Evolutionary conservation across 2,329 filamentous ascomycete species (phyloP).

Genomic region (Ophiosphaerella herpotricha): DNA sequence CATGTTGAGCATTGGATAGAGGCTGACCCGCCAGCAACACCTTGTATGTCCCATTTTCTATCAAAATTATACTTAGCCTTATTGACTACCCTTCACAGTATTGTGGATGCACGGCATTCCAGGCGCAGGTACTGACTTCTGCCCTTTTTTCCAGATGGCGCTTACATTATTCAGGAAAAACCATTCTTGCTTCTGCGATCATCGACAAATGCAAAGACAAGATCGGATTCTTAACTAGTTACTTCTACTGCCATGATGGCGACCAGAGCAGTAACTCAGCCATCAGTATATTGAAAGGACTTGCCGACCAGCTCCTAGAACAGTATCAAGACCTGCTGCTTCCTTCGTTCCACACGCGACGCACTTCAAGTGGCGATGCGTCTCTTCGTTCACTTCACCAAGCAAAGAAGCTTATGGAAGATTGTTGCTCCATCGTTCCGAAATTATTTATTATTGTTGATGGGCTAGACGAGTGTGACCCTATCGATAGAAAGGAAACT

Average conservation of each 20-base stretch:
- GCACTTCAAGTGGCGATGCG: constrained; percentile 21
- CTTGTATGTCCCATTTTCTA: not conserved
- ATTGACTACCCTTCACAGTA: constrained; percentile 15
- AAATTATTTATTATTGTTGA: constrained; percentile 34
- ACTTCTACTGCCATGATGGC: constrained; percentile 30
- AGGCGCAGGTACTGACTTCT: constrained; percentile 23
- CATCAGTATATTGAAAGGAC: constrained; percentile 19
- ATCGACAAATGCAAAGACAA: constrained; percentile 22
- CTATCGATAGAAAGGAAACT: constrained; percentile 22
- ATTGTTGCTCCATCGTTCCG: constrained; percentile 16
- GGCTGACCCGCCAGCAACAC: constrained; percentile 7
- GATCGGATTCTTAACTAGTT: constrained; percentile 12
- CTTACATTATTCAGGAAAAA: constrained; percentile 26
- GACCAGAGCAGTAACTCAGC: constrained; percentile 16
- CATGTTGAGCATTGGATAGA: constrained; percentile 24
- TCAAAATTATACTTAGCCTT: not conserved
- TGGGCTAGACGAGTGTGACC: constrained; percentile 27
- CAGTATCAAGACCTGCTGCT: constrained; percentile 18
- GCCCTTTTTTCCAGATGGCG: not conserved
- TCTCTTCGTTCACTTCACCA: constrained; percentile 13
- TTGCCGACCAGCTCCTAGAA: constrained; percentile 23
- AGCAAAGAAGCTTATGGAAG: constrained; percentile 24
- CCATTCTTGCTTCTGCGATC: constrained; percentile 31
- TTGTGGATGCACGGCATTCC: constrained; percentile 21
- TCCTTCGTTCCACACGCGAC: constrained; percentile 13